phyloP scores from a whole-genome alignment of 1,284 basidiomycete species.

The Macrocystidia cucumis region DNA sequence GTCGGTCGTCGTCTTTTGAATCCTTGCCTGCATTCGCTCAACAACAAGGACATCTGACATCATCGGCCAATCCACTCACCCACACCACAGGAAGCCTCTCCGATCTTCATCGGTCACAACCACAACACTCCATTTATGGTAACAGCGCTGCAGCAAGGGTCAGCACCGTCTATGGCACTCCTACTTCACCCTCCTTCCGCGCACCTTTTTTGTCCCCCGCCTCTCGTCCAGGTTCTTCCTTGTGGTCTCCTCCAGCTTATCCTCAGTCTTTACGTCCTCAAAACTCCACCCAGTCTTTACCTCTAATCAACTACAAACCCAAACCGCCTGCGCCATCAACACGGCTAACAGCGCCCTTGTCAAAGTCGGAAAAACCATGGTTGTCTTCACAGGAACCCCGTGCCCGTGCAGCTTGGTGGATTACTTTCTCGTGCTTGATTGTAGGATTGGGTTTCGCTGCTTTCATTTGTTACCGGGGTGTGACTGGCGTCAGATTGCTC shows the following conservation, averaged over 20 bases:
- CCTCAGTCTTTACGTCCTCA: conserved; percentile 3
- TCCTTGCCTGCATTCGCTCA: conserved; percentile 4
- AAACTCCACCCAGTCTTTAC: conserved; percentile 12
- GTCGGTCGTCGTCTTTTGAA: conserved; percentile 11
- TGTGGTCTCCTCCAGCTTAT: conserved; percentile 53
- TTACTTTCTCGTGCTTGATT: conserved; percentile 34
- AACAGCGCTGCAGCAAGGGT: conserved; percentile 36
- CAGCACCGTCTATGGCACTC: conserved; percentile 26
- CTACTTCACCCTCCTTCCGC: conserved; percentile 44
- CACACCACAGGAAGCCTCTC: conserved; percentile 11
- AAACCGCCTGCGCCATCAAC: conserved; percentile 43
- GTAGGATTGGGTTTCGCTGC: conserved; percentile 35
- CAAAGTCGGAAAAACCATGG: conserved; percentile 46
- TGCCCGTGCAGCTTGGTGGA: conserved; percentile 30
- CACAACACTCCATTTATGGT: conserved; percentile 30
- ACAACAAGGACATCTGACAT: conserved; percentile 15
- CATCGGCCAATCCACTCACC: conserved; percentile 9
- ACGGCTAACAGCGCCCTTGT: conserved; percentile 12
- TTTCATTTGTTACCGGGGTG: conserved; percentile 32
- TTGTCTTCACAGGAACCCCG: conserved; percentile 24
- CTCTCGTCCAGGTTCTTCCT: conserved; percentile 47
- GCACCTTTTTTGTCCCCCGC: conserved; percentile 62
- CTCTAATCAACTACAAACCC: conserved; percentile 21
- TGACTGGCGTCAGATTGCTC: conserved; percentile 24
- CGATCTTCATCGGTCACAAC: conserved; percentile 13